Evolutionary conservation across 2,329 filamentous ascomycete genomes (phyloP), one percentile per base, ranked within the genome.

Genomic region (Botrytis sinoallii): DNA sequence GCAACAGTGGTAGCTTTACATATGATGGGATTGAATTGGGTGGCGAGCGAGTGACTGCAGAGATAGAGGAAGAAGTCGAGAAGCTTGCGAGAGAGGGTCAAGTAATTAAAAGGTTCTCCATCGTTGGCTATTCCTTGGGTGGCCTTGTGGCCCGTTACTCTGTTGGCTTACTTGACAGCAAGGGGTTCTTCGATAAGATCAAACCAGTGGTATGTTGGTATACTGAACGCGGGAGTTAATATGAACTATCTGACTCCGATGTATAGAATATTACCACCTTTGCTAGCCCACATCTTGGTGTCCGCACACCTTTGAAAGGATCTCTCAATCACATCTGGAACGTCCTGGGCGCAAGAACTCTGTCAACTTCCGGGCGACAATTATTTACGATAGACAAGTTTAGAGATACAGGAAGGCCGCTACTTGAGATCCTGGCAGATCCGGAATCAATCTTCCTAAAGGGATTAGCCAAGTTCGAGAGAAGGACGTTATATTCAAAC

Each of bases 71-170:
- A 77, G 86, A 90, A 78, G 81, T 92, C 72, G 85, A 86, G 73
- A 81, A 82, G 63, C 86, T 90, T 70, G 86, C 88, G 67, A 84
- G 84, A 60, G 84, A 86, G 42, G 95, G 94, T 35, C 89, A 91
- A 77, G 87, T 88, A 60, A 92, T 98, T 79, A 91, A 84, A 66
- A 97, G 94, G 83, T 85, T 98, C 76, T 97, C 94, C 81, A 86
- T 98, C 59, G 88, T 95, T 61, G 95, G 95, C 57, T 98, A 98
- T 82, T 97, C 94, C 0, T 86, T 98, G 1, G 95, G 95, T 64
- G 95, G 95, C 0, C 85, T 98, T 10, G 90, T 98, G 7, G 90
- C 93, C 16, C 88, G 95, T 74, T 98, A 97, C 84, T 92, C 93
- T 2, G 88, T 97, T 73, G 95, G 95, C 0, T 84, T 98, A 79